These are phyloP conservation scores for Gliomastix tumulicola DNA, from an alignment of 2,329 filamentous ascomycete genomes.

Conservation along the genomic window DNA sequence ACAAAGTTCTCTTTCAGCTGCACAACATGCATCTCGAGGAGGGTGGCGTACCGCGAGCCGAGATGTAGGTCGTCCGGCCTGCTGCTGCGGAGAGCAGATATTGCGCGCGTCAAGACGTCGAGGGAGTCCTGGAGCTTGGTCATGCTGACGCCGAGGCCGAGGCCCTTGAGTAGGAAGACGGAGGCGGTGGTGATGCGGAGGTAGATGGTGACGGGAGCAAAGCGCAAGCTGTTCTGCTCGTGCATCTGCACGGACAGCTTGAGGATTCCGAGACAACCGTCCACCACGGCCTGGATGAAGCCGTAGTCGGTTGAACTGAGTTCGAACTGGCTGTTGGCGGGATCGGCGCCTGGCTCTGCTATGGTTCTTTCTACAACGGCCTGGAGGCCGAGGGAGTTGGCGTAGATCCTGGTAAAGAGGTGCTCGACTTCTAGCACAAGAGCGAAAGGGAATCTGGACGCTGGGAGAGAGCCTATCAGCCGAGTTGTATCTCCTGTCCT, in stretches of 20 bases:
- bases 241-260: slow-evolving; percentile 39
- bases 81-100: neutral
- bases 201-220: slow-evolving; percentile 45
- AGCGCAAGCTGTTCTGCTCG: slow-evolving; percentile 36
- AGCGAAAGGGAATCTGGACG: too few species aligned
- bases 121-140: slow-evolving; percentile 7
- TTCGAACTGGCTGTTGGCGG: too few species aligned
- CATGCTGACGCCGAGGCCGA: slow-evolving; percentile 6
- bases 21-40: neutral
- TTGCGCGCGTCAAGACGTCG: neutral
- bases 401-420: slow-evolving; percentile 32
- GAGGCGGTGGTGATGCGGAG: slow-evolving; percentile 46
- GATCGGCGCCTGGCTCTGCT: slow-evolving; percentile 31
- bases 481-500: too few species aligned
- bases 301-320: slow-evolving; percentile 41
- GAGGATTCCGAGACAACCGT: slow-evolving; percentile 43
- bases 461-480: too few species aligned
- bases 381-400: slow-evolving; percentile 44
- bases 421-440: too few species aligned
- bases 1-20: neutral
- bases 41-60: neutral
- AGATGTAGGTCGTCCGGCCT: slow-evolving; percentile 1
- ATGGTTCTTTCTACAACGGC: slow-evolving; percentile 51
- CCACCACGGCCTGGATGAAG: slow-evolving; percentile 49
- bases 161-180: slow-evolving; percentile 41